Evolutionary conservation across 176 grass and related monocot species (phyloP), one percentile per base, ranked within the genome.

Genomic region (Chloris gayana): DNA sequence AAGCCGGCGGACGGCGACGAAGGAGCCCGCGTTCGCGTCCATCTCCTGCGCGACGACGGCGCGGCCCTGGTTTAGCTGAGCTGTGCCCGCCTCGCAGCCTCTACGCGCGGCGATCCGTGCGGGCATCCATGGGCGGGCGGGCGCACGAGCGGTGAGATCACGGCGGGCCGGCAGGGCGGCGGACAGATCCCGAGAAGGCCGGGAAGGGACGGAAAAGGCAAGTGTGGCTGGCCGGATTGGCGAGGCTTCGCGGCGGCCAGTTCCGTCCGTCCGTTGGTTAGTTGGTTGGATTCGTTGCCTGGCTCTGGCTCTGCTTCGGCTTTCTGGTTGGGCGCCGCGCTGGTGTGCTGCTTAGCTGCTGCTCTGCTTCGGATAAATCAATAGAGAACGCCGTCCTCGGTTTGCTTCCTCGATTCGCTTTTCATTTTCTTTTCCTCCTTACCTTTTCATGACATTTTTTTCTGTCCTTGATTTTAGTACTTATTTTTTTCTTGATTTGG

Each of bases 1-100:
- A 12, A 94, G 69, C 47, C 88, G 82, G 19, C 92, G 84, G 42
- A 91, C 92, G 25, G 92, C 86, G 24, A 94, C 80, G 74, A 82
- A 91, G 59, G 88, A 89, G 45, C 80, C 92, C 21, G 79, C 85
- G 64, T 77, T 90, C n/a, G 54, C 80, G 60, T 91, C 88, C 86
- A 94, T 91, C 82, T 56, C 81, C 30, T 14, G 30, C 70, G n/a
- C n/a, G n/a, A n/a, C n/a, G n/a, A n/a, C n/a, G n/a, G 62, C 21
- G 24, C 35, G 14, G 31, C 67, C 2, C n/a, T 33, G 56, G 22
- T 33, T 56, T 73, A 32, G 13, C 18, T 22, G 9, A 61, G 25
- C 11, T 29, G 21, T 34, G 47, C 11, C 57, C 69, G 18, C 11
- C 26, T 17, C 44, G 0, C 24, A 4, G 24, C 35, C 62, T 49